Evolutionary conservation across 192 early-diverging fungal genomes (phyloP).

Genomic region (Spizellomyces punctatus): DNA sequence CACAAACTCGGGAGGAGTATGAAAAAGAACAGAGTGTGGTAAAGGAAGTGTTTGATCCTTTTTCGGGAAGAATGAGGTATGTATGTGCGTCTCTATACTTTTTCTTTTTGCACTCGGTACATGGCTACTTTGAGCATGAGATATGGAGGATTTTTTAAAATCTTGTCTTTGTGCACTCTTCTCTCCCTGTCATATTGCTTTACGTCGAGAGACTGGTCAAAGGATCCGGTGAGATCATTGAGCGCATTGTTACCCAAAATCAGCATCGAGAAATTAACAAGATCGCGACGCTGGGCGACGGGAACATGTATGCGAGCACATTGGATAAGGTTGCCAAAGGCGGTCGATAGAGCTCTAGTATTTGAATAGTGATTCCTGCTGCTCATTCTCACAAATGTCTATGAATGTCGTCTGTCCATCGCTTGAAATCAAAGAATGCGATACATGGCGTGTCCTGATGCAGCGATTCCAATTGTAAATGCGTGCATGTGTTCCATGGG

Average conservation of each 20-base stretch:
- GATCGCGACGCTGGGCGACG: conserved; percentile 48
- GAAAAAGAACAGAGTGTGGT: conserved; percentile 45
- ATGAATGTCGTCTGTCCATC: too few species aligned
- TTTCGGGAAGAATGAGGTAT: conserved; percentile 53
- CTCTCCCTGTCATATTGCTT: not conserved
- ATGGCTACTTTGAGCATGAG: not conserved
- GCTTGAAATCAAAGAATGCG: too few species aligned
- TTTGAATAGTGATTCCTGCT: too few species aligned
- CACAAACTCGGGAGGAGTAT: conserved; percentile 51
- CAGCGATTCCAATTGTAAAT: too few species aligned
- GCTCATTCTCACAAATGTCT: too few species aligned
- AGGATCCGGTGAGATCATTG: conserved; percentile 55
- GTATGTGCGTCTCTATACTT: not conserved
- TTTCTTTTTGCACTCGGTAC: not conserved
- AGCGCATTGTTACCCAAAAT: conserved; percentile 50
- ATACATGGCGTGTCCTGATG: too few species aligned
- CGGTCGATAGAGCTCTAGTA: too few species aligned
- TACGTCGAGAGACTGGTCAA: conserved; percentile 42
- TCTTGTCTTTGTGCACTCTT: not conserved
- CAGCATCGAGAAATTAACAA: conserved; percentile 53
- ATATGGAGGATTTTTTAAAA: conserved; percentile 3
- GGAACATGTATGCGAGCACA: conserved; percentile 21
- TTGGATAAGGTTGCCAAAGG: not conserved
- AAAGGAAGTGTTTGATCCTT: conserved; percentile 48
- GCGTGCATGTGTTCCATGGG: too few species aligned